These are phyloP conservation scores for Mycena filopes DNA, from an alignment of 768 basidiomycete genomes.

Conservation along the genomic window DNA sequence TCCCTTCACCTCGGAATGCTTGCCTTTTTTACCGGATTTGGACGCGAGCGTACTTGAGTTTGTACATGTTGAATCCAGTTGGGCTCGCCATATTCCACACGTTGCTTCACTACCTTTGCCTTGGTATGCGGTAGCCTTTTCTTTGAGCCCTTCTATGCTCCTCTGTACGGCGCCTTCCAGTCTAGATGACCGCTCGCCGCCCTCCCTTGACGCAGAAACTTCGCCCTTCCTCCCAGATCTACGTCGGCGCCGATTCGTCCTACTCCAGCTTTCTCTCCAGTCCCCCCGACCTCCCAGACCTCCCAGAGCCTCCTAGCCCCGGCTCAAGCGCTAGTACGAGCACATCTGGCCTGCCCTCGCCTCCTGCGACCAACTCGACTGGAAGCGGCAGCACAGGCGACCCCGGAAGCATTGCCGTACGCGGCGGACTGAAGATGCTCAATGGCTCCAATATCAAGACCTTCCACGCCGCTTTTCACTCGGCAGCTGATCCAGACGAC, in stretches of 20 bases:
- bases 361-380: slow-evolving; percentile 87
- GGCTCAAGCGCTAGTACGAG: slow-evolving; percentile 54
- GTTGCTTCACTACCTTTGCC: slow-evolving; percentile 20
- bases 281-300: slow-evolving; percentile 66
- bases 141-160: neutral
- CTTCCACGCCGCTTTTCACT: slow-evolving; percentile 38
- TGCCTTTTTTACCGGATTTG: too few relatives aligned
- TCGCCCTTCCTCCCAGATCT: slow-evolving; percentile 72
- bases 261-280: slow-evolving; percentile 44
- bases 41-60: too few relatives aligned
- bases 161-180: slow-evolving; percentile 26
- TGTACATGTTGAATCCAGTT: too few relatives aligned
- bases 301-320: slow-evolving; percentile 79
- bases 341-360: slow-evolving; percentile 80
- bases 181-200: slow-evolving; percentile 63
- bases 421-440: slow-evolving; percentile 48
- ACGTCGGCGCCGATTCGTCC: slow-evolving; percentile 55
- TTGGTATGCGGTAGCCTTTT: slow-evolving; percentile 28
- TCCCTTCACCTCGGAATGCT: too few relatives aligned
- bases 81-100: too few relatives aligned
- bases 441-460: slow-evolving; percentile 52
- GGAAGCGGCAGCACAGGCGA: slow-evolving; percentile 83
- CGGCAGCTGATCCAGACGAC: slow-evolving; percentile 42
- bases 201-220: slow-evolving; percentile 50
- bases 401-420: slow-evolving; percentile 54